A percentile compares a stretch with the other conserved stretches of the same genome.
Evolutionary conservation across 1,284 basidiomycete genomes (phyloP).

Genomic region (Nidula niveotomentosa): DNA sequence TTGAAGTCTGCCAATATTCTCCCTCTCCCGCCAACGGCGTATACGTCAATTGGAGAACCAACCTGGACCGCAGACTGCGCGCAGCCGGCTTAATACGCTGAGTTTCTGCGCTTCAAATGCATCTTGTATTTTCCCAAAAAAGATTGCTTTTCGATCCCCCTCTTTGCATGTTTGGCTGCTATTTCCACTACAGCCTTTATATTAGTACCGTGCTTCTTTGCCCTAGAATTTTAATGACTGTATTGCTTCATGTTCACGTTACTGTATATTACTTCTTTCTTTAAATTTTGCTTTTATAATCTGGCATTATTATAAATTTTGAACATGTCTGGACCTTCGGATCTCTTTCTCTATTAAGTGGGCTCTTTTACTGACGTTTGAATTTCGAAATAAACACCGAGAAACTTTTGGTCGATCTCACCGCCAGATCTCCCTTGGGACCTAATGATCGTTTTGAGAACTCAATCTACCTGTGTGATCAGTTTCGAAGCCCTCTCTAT

Average conservation of each 20-base stretch:
- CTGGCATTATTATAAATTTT: too few relatives aligned
- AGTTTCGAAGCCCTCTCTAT: too few relatives aligned
- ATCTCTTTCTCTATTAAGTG: too few relatives aligned
- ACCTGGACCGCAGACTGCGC: slow-evolving; percentile 39
- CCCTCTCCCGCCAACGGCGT: slow-evolving; percentile 64
- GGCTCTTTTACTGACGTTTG: too few relatives aligned
- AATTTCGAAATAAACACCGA: too few relatives aligned
- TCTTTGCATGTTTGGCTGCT: slow-evolving; percentile 7
- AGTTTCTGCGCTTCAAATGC: slow-evolving; percentile 2
- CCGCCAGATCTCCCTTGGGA: too few relatives aligned
- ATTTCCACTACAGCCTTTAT: neutral
- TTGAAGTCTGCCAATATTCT: slow-evolving; percentile 70
- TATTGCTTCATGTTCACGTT: neutral
- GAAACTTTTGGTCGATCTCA: too few relatives aligned
- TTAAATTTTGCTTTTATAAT: too few relatives aligned
- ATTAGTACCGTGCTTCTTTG: neutral
- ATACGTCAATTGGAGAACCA: slow-evolving; percentile 63
- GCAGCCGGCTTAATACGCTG: slow-evolving; percentile 28
- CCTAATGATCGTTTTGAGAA: too few relatives aligned
- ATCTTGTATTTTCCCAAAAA: slow-evolving; percentile 8
- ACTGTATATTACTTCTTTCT: neutral
- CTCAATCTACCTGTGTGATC: too few relatives aligned
- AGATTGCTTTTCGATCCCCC: neutral
- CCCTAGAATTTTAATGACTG: neutral
- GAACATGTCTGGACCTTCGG: too few relatives aligned